Evolutionary conservation across 2,329 filamentous ascomycete genomes (phyloP), one percentile per base, ranked within the genome.

Genomic region (Chaetoscypha palmicola): DNA sequence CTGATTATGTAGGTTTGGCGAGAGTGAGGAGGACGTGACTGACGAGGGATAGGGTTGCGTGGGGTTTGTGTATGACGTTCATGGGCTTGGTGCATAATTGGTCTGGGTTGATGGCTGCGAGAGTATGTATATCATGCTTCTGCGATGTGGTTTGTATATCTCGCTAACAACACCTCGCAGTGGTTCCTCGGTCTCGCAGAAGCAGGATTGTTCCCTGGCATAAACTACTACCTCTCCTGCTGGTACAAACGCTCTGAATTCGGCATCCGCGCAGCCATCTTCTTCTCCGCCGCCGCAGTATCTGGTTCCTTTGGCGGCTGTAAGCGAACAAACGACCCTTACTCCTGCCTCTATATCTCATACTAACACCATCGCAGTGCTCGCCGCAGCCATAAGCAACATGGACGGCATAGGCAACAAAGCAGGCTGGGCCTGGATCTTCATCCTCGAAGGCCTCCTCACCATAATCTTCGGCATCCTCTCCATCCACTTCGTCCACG

Each of bases 191-290:
- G 86, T 19, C 66, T 90, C 17, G 75, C 76, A 12, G 86, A 92
- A 62, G 79, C 86, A 7, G 86, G 85, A 5, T 69, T 91, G 0
- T 88, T 86, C 58, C 84, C 84, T 0, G 83, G 82, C 2, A 77
- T 89, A 12, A 85, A 84, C 53, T 91, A 88, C 62, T 89, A 89
- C 59, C 73, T 92, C 0, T 85, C 80, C 0, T 90, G 84, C 60
- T 94, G 87, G 87, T 94, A 92, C 57, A 83, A 78, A 59, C 73
- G 86, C 26, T 76, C 73, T 12, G 88, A 94, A 57, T 84, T 92
- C 43, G 87, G 86, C 38, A 73, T 88, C n/a, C 77, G 87, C 26
- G 79, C 83, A 30, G 84, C 86, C 11, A 78, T 89, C 45, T 91
- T 92, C 69, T 94, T 92, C 68, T 88, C 84, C 0, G 84, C 86